Evolutionary conservation across 306 rosid species (phyloP).

Genomic region (Trichosanthes truncata): DNA sequence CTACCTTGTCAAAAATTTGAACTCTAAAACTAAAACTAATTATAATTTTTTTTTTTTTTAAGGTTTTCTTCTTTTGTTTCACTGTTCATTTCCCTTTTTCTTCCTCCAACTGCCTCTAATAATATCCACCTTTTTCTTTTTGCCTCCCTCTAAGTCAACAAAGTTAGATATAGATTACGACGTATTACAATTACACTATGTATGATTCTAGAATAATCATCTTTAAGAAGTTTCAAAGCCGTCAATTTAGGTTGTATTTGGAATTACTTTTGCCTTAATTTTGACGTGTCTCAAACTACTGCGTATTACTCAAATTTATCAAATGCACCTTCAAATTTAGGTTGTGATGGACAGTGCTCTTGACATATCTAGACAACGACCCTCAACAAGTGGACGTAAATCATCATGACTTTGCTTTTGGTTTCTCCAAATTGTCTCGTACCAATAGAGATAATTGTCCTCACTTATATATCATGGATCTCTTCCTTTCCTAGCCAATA

Average conservation of each 20-base stretch:
- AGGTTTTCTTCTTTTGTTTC: not conserved
- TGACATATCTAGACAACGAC: too few relatives aligned
- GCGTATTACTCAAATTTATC: not conserved
- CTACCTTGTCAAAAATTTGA: constrained; percentile 15
- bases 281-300: not conserved
- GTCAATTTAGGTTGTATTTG: not conserved
- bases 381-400: too few relatives aligned
- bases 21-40: constrained; percentile 21
- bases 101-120: not conserved
- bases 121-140: too few relatives aligned
- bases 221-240: not conserved
- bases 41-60: too few relatives aligned
- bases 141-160: not conserved
- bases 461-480: too few relatives aligned
- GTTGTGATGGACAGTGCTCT: too few relatives aligned
- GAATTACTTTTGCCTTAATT: too few relatives aligned
- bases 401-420: too few relatives aligned
- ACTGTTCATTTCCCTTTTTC: constrained; percentile 7
- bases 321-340: too few relatives aligned
- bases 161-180: not conserved
- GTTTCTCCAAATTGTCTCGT: too few relatives aligned
- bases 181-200: not conserved
- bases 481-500: too few relatives aligned
- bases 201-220: not conserved
- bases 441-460: too few relatives aligned